These are phyloP conservation scores for Podospora bellae-mahoneyi DNA, from an alignment of 495 filamentous ascomycete genomes.

Conservation along the genomic window DNA sequence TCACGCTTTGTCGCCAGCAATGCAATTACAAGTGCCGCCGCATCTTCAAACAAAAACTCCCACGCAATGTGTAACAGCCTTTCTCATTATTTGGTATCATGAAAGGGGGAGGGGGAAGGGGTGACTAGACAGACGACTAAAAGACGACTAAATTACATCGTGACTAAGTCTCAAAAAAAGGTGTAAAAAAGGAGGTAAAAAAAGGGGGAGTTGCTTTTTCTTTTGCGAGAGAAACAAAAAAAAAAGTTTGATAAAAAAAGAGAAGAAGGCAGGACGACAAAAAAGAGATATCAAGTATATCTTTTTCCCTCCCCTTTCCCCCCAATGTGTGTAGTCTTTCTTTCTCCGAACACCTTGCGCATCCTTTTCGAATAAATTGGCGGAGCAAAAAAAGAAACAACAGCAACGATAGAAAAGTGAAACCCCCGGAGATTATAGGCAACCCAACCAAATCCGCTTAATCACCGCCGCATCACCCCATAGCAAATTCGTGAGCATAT, in stretches of 20 bases:
- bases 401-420: neutral
- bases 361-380: constrained; percentile 1
- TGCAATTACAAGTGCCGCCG: too few relatives aligned
- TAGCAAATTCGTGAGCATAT: constrained; percentile 5
- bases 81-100: constrained; percentile 48
- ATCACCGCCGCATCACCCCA: neutral
- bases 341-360: neutral
- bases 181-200: constrained; percentile 19
- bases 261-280: neutral
- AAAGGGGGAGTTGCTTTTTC: neutral
- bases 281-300: neutral
- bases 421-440: neutral
- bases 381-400: constrained; percentile 10
- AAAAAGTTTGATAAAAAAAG: neutral
- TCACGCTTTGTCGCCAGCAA: too few relatives aligned
- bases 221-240: neutral
- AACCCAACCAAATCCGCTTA: neutral
- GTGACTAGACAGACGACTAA: neutral
- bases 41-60: neutral
- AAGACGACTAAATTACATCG: constrained; percentile 45
- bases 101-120: constrained; percentile 24
- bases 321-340: neutral
- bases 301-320: neutral
- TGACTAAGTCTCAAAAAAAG: constrained; percentile 33
- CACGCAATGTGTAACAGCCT: constrained; percentile 28